Percentiles rank a stretch among this genome's conserved stretches.
Conservation (phyloP, 495 filamentous ascomycete genomes). For the Podospora bellae-mahoneyi region DNA sequence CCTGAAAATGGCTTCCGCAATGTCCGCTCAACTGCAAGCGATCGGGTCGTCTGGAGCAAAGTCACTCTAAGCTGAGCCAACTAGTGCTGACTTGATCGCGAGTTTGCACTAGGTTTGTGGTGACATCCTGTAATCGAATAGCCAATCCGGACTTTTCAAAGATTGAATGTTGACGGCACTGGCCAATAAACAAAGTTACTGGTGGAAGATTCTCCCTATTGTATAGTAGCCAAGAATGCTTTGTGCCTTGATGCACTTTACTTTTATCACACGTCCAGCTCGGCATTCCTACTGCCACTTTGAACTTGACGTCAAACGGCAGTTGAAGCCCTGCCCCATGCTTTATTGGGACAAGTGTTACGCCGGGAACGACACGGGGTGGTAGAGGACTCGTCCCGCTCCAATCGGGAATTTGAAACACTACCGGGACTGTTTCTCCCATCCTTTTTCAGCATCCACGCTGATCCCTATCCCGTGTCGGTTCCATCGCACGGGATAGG, state of each 20-base stretch:
- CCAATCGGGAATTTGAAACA: not conserved
- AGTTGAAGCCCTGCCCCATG: not conserved
- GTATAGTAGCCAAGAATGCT: not conserved
- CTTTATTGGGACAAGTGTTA: not conserved
- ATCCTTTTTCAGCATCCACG: not conserved
- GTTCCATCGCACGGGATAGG: not conserved
- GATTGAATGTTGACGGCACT: too few species aligned
- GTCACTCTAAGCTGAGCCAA: too few species aligned
- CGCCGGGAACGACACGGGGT: not conserved
- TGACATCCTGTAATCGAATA: too few species aligned
- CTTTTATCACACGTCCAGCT: not conserved
- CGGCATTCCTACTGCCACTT: not conserved
- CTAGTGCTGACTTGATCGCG: too few species aligned
- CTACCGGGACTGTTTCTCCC: not conserved
- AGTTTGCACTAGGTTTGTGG: too few species aligned
- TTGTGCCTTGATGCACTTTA: not conserved
- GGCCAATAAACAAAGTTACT: not conserved
- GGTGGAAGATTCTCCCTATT: not conserved
- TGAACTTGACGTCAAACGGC: not conserved
- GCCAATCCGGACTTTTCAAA: too few species aligned
- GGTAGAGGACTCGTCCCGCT: not conserved
- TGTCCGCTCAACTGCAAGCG: too few species aligned
- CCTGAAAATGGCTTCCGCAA: too few species aligned
- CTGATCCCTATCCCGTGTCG: not conserved
- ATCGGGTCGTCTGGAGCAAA: too few species aligned